Evolutionary conservation across 495 filamentous ascomycete species (phyloP), one percentile per base, ranked within the genome.

Genomic region (Penicillium cataractarum): DNA sequence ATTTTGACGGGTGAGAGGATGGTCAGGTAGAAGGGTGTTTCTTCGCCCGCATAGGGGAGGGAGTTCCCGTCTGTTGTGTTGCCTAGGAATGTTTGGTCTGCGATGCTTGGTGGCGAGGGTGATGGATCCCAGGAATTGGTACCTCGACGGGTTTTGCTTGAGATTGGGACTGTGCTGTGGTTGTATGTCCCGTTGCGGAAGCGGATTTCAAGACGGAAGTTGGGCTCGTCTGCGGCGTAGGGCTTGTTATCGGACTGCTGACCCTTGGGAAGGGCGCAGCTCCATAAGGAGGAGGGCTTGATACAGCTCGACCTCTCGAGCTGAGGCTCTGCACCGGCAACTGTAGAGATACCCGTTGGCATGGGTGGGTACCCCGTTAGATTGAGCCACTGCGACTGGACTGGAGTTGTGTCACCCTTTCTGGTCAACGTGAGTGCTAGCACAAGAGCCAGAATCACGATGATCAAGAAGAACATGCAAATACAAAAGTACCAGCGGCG

Each of bases 281-380:
- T 92, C 93, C 93, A 97, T 44, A 93, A 71, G 0, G 88, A 89
- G 0, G 84, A 70, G 6, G 90, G 89, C 3, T 76, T 75, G 26
- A 92, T 84, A 63, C 93, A 97, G 5, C 82, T 85, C 4, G 86
- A 84, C 21, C 82, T 81, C 13, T 84, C 75, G 1, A 78, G 69
- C 1, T 83, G 78, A 37, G 86, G 78, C 35, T 88, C 82, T 3
- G 92, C 83, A 3, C 85, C 87, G 3, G 87, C 82, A 29, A 97
- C 82, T 0, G 92, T 96, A 31, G 87, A 80, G 56, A 96, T 80
- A 2, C 93, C 93, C 0, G 90, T 93, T 9, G 90, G 90, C 59
- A 97, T 91, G 0, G 93, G 89, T 35, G 93, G 93, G 64, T 90
- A 96, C 27, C 87, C 87, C 1, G 93, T 96, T 27, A 96, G 72